Evolutionary conservation across 371 early-diverging fungal species (phyloP).

Genomic region (Homolaphlyctis polyrhiza): DNA sequence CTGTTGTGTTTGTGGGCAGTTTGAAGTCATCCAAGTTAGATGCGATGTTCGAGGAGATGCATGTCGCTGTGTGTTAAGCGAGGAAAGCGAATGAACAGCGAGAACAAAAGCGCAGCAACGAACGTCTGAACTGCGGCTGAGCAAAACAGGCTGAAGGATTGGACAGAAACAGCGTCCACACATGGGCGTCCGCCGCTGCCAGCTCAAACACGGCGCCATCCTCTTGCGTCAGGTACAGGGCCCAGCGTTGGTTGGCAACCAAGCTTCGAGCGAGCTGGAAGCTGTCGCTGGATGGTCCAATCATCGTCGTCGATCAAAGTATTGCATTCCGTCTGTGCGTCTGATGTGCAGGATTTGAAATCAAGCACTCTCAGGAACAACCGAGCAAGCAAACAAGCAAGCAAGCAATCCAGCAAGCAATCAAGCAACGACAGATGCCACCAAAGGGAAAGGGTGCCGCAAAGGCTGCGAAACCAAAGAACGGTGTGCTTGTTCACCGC

Average conservation of each 20-base stretch:
- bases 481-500: no score
- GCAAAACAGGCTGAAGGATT: neutral
- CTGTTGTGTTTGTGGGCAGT: no score
- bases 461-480: no score
- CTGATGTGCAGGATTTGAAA: neutral
- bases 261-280: slow-evolving; percentile 11
- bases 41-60: neutral
- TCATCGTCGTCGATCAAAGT: no score
- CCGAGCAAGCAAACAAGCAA: no score
- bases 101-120: neutral
- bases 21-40: no score
- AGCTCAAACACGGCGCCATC: slow-evolving; percentile 15
- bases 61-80: neutral
- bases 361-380: no score
- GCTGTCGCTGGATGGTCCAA: neutral
- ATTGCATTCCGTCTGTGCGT: no score
- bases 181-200: neutral
- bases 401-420: no score
- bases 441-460: no score
- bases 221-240: slow-evolving; percentile 11
- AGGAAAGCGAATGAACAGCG: neutral
- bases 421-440: no score
- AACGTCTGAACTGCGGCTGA: neutral
- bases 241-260: slow-evolving; percentile 10
- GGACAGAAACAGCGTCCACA: slow-evolving; percentile 12